Base-by-base conservation (phyloP, 2,329 filamentous ascomycete genomes). In the Mycosphaerella sp. region DNA sequence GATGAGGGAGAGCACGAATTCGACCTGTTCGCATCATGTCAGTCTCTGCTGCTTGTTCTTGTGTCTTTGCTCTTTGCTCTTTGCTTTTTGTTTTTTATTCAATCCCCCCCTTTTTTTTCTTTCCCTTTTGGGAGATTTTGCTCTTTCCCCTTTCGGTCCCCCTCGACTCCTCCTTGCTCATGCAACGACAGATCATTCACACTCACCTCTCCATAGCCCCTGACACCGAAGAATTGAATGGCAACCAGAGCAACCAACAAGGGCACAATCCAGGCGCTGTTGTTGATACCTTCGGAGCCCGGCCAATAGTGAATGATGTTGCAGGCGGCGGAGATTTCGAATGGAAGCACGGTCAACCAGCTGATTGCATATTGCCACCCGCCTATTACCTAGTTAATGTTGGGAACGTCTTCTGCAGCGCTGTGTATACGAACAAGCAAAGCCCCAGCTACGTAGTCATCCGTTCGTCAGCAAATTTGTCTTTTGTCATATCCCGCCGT, bases 181-280 rank as follows among this genome's bases (percentile, higher is more conserved):
- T 29, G 26, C 26, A 7, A 29, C 26, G 26, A 29, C 6, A 29
- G 26, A 29, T 6, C 5, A 29, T 29, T 21, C 21, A 21, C 34
- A 38, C 34, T 47, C n/a, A 53, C 63, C 53, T 69, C 66, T 38
- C 66, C 67, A 40, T 69, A 70, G 4, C 65, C 67, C n/a, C 59
- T 55, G 6, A 71, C 67, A 39, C 68, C 69, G 43, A 71, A 69
- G 40, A 67, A 52, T 36, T 68, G 62, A 39, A 70, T 65, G 43
- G 55, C 52, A 11, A 64, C 51, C 36, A 70, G 56, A 11, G 63
- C 61, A 26, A 66, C 55, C 6, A 69, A 59, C 50, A 70, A 64
- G 12, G 67, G 56, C 8, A 64, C 64, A 31, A 70, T 66, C 62
- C 63, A 70, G 4, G 66, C 66, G 29, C 60, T 62, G 29, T 63